Evolutionary conservation across 2,329 filamentous ascomycete species (phyloP).

Genomic region (Aspergillus calidoustus): DNA sequence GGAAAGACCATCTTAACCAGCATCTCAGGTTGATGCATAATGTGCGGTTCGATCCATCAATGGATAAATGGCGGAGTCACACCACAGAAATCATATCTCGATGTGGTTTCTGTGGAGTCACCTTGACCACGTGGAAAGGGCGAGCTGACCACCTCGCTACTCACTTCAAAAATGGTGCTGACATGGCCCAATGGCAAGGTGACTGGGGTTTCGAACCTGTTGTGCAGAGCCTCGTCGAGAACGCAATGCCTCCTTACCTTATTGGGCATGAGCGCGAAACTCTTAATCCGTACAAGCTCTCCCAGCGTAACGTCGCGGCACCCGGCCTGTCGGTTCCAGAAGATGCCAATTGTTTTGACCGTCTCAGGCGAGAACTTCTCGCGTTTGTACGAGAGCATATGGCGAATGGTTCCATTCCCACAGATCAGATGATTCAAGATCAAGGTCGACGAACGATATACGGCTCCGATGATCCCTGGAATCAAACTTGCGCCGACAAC

Average conservation of each 20-base stretch:
- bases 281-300: conserved; percentile 39
- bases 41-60: conserved; percentile 58
- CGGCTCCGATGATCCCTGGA: conserved; percentile 42
- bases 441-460: conserved; percentile 42
- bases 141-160: conserved; percentile 45
- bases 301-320: conserved; percentile 22
- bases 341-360: conserved; percentile 48
- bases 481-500: conserved; percentile 53
- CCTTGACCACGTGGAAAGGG: conserved; percentile 49
- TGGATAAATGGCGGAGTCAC: conserved; percentile 64
- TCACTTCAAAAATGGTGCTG: conserved; percentile 44
- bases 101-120: conserved; percentile 49
- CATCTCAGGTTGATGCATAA: conserved; percentile 65
- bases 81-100: conserved; percentile 58
- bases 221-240: conserved; percentile 42
- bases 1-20: conserved; percentile 67
- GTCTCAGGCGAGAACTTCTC: conserved; percentile 46
- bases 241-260: conserved; percentile 45
- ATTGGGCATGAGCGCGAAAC: conserved; percentile 41
- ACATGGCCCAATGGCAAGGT: conserved; percentile 45
- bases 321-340: conserved; percentile 32
- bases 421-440: conserved; percentile 42
- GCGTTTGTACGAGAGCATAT: conserved; percentile 43
- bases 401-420: conserved; percentile 40
- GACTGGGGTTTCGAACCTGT: conserved; percentile 47